Evolutionary conservation across 768 basidiomycete genomes (phyloP), one percentile per base, ranked within the genome.

Genomic region (Pleurotus tuber-regium): DNA sequence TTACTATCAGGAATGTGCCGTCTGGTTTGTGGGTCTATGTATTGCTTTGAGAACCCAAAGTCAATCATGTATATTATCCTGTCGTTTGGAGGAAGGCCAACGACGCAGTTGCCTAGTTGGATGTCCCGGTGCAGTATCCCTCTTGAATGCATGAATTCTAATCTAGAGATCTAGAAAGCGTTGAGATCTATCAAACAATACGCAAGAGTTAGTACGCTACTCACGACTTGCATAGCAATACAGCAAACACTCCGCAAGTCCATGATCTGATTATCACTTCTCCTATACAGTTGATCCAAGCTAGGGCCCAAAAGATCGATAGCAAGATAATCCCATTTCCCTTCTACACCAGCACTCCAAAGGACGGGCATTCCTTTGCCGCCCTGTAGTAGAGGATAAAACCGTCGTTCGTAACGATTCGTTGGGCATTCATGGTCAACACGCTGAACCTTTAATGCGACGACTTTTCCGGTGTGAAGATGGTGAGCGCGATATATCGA

Each of bases 11-110:
- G 80, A 52, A 91, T 87, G 59, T 91, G 88, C n/a, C 77, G 76
- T 36, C 67, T 74, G 2, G 85, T 87, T 40, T 63, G 55, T 18
- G 77, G 76, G 65, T 91, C 86, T 55, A 89, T 81, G 56, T 87
- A 91, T 26, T 76, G 77, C 60, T 89, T 90, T 14, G 87, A 87
- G 64, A 91, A 91, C 11, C 88, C 88, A 62, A 91, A 90, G 64
- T 91, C 89, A 58, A 91, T 91, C 87, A 90, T 86, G 60, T 89
- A 90, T 55, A 91, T 72, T 30, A 68, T 74, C 46, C 73, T 73
- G 11, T 85, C 73, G 55, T 87, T 69, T 1, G 84, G 81, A 3
- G 74, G 66, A 43, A 76, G 70, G 11, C 88, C 88, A 47, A 89
- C 63, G 2, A 80, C 82, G 57, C 83, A 86, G 62, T 91, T 91